phyloP scores from a whole-genome alignment of 2,329 filamentous ascomycete species.

The Aspergillus uvarum region DNA sequence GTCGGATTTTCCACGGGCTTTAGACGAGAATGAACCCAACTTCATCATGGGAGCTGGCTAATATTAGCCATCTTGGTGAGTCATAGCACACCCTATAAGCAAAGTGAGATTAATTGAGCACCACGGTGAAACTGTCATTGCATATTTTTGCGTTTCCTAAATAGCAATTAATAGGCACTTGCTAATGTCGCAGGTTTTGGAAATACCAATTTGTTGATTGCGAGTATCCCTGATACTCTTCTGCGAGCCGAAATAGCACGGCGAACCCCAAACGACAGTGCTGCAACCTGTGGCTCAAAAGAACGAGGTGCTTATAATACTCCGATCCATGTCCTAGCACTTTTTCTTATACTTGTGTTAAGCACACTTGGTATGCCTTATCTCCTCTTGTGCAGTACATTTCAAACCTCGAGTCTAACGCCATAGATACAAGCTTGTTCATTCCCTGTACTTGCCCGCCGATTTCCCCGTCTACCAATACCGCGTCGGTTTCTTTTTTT shows the following conservation, averaged over 20 bases:
- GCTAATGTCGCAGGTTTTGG: conserved; percentile 19
- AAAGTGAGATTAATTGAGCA: neutral
- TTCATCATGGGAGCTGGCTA: conserved; percentile 2
- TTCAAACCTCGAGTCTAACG: conserved; percentile 9
- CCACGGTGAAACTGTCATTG: neutral
- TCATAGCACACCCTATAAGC: neutral
- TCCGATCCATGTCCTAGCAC: conserved; percentile 64
- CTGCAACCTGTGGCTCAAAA: conserved; percentile 37
- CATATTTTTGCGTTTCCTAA: neutral
- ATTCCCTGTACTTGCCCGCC: conserved; percentile 60
- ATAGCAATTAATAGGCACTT: neutral
- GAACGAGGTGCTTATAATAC: conserved; percentile 59
- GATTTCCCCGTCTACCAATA: conserved; percentile 60
- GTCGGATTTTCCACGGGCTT: neutral
- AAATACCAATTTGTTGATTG: conserved; percentile 24
- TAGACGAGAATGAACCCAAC: conserved; percentile 9
- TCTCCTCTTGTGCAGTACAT: neutral
- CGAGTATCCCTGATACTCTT: conserved; percentile 34
- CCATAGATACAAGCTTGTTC: conserved; percentile 53
- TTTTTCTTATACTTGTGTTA: conserved; percentile 64
- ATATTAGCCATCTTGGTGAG: conserved; percentile 13
- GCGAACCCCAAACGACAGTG: conserved; percentile 23
- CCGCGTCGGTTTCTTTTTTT: conserved; percentile 60
- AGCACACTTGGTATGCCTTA: conserved; percentile 40
- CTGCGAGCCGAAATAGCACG: conserved; percentile 35